Base-by-base conservation (phyloP, 805 yeast species). In the Starmerella apis region DNA sequence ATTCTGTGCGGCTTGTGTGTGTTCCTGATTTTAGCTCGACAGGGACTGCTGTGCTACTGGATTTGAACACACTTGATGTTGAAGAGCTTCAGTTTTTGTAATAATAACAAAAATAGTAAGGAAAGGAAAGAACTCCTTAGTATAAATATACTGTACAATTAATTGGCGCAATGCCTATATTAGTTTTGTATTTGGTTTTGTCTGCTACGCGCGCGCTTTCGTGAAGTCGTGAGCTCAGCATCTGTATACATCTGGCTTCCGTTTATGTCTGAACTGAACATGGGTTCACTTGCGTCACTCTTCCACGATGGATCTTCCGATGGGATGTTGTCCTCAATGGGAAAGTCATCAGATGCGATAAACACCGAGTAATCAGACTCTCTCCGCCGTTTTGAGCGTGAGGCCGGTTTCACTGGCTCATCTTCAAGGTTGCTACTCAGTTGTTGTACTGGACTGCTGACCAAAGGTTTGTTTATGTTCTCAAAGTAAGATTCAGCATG, bases 21-120 rank as follows among this genome's bases (percentile, higher is more conserved):
- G 71, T 92, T 6, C 96, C 98, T 0, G 71, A 71, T 37, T 92
- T 88, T 61, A 65, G 72, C 42, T 68, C 69, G 20, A 77, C 87
- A 0, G 86, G 86, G 0, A 73, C 82, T 57, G 53, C 81, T 19
- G 85, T 81, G 0, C 55, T 84, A 39, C 62, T 86, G 46, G 81
- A 86, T 63, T 64, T 77, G 18, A 69, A 70, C 10, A 74, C 81
- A 0, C 65, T 83, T 24, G 78, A 77, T 33, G 70, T 79, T 22
- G 77, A 77, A 54, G 63, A 75, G 1, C 68, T 86, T 3, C 46
- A 41, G 13, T 38, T 55, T 25, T 11, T 19, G 8, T 28, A 20
- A 37, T 27, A 6, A 8, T 10, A 24, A 31, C 7, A 31, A 14
- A n/a, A n/a, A n/a, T n/a, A n/a, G n/a, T n/a, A n/a, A n/a, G n/a